Evolutionary conservation across 495 filamentous ascomycete genomes (phyloP).

Genomic region (Lichina pygmaea): DNA sequence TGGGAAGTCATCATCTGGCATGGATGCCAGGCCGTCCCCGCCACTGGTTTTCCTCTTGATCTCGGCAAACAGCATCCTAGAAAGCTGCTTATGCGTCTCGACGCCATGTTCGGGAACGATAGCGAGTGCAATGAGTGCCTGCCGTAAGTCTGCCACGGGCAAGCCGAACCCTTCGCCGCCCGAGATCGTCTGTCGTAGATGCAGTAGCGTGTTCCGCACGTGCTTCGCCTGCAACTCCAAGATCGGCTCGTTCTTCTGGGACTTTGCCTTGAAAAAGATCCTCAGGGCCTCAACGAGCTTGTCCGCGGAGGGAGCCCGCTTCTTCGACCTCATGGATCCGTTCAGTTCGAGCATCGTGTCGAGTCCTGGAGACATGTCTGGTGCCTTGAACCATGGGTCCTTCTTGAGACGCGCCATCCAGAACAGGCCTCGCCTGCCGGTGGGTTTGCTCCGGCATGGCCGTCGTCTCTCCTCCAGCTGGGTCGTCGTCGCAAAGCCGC

Average conservation of each 20-base stretch:
- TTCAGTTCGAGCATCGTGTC: conserved; percentile 24
- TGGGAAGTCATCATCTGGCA: conserved; percentile 16
- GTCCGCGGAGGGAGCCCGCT: conserved; percentile 27
- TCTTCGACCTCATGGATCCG: conserved; percentile 16
- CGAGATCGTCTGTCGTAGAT: conserved; percentile 20
- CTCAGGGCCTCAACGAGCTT: conserved; percentile 36
- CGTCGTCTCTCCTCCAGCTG: too few relatives aligned
- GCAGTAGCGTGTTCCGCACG: conserved; percentile 25
- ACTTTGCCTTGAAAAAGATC: conserved; percentile 32
- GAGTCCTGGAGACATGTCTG: conserved; percentile 30
- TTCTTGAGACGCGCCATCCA: neutral
- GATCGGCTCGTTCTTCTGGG: conserved; percentile 18
- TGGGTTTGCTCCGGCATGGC: too few relatives aligned
- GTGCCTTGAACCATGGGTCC: conserved; percentile 8
- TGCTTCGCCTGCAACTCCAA: conserved; percentile 38
- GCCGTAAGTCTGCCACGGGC: conserved; percentile 23
- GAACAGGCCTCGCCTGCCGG: neutral
- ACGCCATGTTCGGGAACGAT: conserved; percentile 15
- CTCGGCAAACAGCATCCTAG: conserved; percentile 27
- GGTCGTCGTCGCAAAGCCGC: too few relatives aligned
- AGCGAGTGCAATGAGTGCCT: conserved; percentile 13
- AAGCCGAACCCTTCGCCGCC: conserved; percentile 16
- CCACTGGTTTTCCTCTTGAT: conserved; percentile 9
- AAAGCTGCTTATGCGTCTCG: conserved; percentile 21
- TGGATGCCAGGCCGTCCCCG: neutral